Percentiles rank a stretch among this genome's conserved stretches.
These are phyloP conservation scores for Perilla frutescens DNA, from an alignment of 257 asterid genomes.

Conservation along the genomic window DNA sequence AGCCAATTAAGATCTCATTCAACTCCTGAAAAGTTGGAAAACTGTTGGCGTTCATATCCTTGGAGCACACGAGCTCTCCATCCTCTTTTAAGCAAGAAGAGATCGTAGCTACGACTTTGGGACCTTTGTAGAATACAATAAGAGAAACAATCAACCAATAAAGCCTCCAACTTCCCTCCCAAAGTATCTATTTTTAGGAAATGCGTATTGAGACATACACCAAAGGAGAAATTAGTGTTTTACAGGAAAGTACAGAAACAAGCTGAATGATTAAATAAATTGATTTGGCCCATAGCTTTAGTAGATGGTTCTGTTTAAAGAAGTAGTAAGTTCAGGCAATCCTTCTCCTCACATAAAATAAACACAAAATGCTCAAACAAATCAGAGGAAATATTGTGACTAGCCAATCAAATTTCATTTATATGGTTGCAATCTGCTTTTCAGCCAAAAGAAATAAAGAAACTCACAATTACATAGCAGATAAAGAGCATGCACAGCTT, in stretches of 20 bases:
- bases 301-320: slow-evolving; percentile 8
- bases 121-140: slow-evolving; percentile 60
- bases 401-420: background rate
- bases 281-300: slow-evolving; percentile 13
- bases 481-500: slow-evolving; percentile 77
- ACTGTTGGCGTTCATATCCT: slow-evolving; percentile 40
- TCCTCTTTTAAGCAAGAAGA: slow-evolving; percentile 59
- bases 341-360: slow-evolving; percentile 23
- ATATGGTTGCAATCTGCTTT: slow-evolving; percentile 12
- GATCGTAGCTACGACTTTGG: slow-evolving; percentile 66
- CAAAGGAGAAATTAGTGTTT: background rate
- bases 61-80: slow-evolving; percentile 40
- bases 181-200: slow-evolving; percentile 20
- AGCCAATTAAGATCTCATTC: slow-evolving; percentile 58
- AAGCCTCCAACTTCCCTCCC: slow-evolving; percentile 24
- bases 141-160: slow-evolving; percentile 34
- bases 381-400: slow-evolving; percentile 4
- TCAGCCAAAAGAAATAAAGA: slow-evolving; percentile 24
- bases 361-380: slow-evolving; percentile 12
- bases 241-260: slow-evolving; percentile 8
- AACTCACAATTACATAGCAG: slow-evolving; percentile 84
- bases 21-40: slow-evolving; percentile 50
- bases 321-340: background rate
- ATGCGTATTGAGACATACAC: slow-evolving; percentile 10
- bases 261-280: slow-evolving; percentile 13